Evolutionary conservation across 2,329 filamentous ascomycete species (phyloP).

Genomic region (Amphichorda felina): DNA sequence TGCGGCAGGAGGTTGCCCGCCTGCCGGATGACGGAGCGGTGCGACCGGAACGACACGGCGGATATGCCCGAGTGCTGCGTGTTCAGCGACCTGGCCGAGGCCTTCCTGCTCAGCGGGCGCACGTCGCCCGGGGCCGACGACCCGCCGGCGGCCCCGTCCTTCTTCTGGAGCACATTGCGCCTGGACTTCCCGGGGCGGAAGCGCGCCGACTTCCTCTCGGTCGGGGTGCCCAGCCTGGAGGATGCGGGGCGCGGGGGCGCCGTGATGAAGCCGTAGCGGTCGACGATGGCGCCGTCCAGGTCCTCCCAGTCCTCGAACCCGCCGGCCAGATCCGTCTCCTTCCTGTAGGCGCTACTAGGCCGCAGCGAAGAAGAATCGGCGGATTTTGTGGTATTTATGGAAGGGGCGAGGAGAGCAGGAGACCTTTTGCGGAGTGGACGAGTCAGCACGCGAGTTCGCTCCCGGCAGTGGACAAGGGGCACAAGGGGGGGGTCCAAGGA

Average conservation of each 20-base stretch:
- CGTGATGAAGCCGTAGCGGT: slow-evolving; percentile 58
- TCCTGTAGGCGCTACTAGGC: slow-evolving; percentile 1
- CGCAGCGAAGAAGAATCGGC: slow-evolving; percentile 28
- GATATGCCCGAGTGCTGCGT: slow-evolving; percentile 43
- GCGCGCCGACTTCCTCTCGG: slow-evolving; percentile 27
- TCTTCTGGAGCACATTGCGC: slow-evolving; percentile 30
- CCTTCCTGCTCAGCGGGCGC: slow-evolving; percentile 38
- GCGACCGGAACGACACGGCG: slow-evolving; percentile 36
- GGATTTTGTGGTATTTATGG: slow-evolving; percentile 25
- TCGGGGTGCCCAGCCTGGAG: slow-evolving; percentile 27
- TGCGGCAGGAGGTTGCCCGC: slow-evolving; percentile 48
- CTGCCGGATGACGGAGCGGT: slow-evolving; percentile 42
- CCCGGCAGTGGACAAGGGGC: no score
- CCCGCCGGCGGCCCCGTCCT: slow-evolving; percentile 18
- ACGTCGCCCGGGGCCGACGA: slow-evolving; percentile 26
- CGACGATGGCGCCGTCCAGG: slow-evolving; percentile 46
- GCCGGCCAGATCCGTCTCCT: slow-evolving; percentile 23
- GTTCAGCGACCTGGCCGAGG: slow-evolving; percentile 46
- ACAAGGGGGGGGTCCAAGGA: slow-evolving; percentile 9
- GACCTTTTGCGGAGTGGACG: slow-evolving; percentile 9
- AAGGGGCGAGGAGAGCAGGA: slow-evolving; percentile 17
- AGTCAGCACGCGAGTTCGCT: slow-evolving; percentile 12
- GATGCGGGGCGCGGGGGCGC: slow-evolving; percentile 27
- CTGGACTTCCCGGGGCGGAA: slow-evolving; percentile 32
- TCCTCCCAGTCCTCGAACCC: slow-evolving; percentile 59